A percentile compares a stretch with the other conserved stretches of the same genome.
phyloP scores from a whole-genome alignment of 768 basidiomycete genomes.

The Aureoboletus auriporus region DNA sequence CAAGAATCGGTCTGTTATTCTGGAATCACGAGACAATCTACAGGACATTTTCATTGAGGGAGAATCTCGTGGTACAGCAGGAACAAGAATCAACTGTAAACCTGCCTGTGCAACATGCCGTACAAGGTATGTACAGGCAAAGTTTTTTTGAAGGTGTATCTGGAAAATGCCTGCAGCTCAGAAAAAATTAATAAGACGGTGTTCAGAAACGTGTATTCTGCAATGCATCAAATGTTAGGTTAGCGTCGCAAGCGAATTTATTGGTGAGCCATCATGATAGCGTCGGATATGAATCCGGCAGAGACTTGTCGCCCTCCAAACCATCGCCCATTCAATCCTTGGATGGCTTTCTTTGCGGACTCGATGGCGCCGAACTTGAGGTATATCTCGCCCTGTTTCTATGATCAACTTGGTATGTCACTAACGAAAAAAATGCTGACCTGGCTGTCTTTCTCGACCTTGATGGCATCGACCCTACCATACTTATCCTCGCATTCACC shows the following conservation, averaged over 20 bases:
- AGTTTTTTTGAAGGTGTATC: constrained; percentile 27
- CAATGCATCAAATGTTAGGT: constrained; percentile 27
- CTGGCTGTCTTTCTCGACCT: constrained; percentile 91
- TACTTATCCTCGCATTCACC: constrained; percentile 91
- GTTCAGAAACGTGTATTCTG: constrained; percentile 23
- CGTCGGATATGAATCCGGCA: constrained; percentile 87
- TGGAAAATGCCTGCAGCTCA: constrained; percentile 29
- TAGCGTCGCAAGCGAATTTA: constrained; percentile 32
- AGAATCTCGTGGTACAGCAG: constrained; percentile 26
- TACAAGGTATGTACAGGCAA: constrained; percentile 31
- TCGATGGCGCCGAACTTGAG: constrained; percentile 84
- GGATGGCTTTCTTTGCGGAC: constrained; percentile 76
- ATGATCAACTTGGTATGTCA: constrained; percentile 8
- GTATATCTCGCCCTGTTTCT: constrained; percentile 88
- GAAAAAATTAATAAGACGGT: constrained; percentile 27
- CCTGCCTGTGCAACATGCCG: constrained; percentile 36
- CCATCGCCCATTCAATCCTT: constrained; percentile 94
- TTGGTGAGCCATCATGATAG: constrained; percentile 90
- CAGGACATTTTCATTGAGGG: constrained; percentile 33
- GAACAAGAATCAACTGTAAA: constrained; percentile 30
- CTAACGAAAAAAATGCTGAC: constrained; percentile 41
- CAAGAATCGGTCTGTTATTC: constrained; percentile 21
- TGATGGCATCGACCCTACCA: constrained; percentile 82
- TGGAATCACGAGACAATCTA: constrained; percentile 28
- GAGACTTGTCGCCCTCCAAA: constrained; percentile 91